Evolutionary conservation across 257 asterid genomes (phyloP).

Genomic region (Fraxinus americana): DNA sequence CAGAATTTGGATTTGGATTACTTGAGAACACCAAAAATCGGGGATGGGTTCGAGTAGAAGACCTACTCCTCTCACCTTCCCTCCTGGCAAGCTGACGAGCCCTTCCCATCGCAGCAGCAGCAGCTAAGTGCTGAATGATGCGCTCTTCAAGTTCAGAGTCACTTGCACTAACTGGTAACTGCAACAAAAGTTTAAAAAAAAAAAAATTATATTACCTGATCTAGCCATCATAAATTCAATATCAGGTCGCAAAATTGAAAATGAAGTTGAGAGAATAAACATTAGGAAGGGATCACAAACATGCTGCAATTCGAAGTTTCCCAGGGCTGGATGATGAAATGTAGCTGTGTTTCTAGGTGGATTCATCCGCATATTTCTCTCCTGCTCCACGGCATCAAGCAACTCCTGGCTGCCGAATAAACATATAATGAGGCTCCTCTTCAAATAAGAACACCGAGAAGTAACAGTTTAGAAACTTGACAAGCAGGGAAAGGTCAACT

Average conservation of each 20-base stretch:
- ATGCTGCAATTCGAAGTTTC: slow-evolving; percentile 92
- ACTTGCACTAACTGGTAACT: slow-evolving; percentile 80
- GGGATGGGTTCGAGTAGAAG: slow-evolving; percentile 78
- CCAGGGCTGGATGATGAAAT: slow-evolving; percentile 93
- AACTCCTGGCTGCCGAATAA: slow-evolving; percentile 79
- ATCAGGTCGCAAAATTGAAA: not conserved
- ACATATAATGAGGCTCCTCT: slow-evolving; percentile 11
- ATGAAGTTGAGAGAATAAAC: not conserved
- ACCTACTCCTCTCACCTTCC: slow-evolving; percentile 68
- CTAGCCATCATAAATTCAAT: not conserved
- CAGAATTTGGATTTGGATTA: slow-evolving; percentile 50
- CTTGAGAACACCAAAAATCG: slow-evolving; percentile 78
- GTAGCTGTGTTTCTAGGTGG: slow-evolving; percentile 84
- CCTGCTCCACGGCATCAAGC: slow-evolving; percentile 93
- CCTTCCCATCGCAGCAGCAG: slow-evolving; percentile 96
- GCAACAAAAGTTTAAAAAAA: slow-evolving; percentile 23
- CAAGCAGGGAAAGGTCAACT: slow-evolving; percentile 3
- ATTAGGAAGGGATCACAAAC: slow-evolving; percentile 46
- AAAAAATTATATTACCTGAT: not conserved
- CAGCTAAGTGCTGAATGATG: slow-evolving; percentile 89
- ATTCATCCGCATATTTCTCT: slow-evolving; percentile 74
- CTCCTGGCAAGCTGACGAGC: slow-evolving; percentile 82
- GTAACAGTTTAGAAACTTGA: not conserved
- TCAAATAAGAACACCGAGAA: not conserved
- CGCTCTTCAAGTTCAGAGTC: slow-evolving; percentile 92